Evolutionary conservation across 2,329 filamentous ascomycete genomes (phyloP).

Genomic region (Alternaria rosae): DNA sequence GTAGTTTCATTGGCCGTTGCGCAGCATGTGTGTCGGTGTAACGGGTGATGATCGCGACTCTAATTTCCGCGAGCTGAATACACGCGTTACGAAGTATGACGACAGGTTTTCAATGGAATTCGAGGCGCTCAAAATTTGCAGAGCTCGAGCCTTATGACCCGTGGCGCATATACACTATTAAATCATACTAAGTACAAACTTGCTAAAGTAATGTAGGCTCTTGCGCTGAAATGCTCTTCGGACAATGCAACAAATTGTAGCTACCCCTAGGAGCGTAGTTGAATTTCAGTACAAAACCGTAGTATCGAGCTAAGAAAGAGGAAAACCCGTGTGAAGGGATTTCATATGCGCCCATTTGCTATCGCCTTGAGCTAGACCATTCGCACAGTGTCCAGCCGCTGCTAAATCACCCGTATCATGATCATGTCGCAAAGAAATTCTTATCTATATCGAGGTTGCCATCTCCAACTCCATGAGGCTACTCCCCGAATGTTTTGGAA

Average conservation of each 20-base stretch:
- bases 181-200: not conserved
- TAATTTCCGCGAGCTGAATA: too few species aligned
- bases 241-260: not conserved
- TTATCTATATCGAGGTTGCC: not conserved
- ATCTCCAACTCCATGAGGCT: not conserved
- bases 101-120: too few species aligned
- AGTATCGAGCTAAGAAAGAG: fast-evolving
- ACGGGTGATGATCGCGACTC: too few species aligned
- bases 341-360: not conserved
- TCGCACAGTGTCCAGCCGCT: not conserved
- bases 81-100: too few species aligned
- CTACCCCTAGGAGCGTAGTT: not conserved
- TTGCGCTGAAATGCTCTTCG: fast-evolving
- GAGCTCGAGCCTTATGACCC: too few species aligned
- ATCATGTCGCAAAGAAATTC: not conserved
- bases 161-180: not conserved
- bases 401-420: not conserved
- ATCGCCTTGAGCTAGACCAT: too few species aligned
- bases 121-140: too few species aligned
- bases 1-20: too few species aligned
- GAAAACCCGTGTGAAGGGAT: not conserved
- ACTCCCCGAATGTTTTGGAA: not conserved
- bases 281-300: fast-evolving
- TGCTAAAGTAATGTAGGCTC: not conserved
- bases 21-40: too few species aligned